Percentiles rank a stretch among this genome's conserved stretches.
These are phyloP conservation scores for Castanospermum australe DNA, from an alignment of 306 rosid species.

Conservation along the genomic window DNA sequence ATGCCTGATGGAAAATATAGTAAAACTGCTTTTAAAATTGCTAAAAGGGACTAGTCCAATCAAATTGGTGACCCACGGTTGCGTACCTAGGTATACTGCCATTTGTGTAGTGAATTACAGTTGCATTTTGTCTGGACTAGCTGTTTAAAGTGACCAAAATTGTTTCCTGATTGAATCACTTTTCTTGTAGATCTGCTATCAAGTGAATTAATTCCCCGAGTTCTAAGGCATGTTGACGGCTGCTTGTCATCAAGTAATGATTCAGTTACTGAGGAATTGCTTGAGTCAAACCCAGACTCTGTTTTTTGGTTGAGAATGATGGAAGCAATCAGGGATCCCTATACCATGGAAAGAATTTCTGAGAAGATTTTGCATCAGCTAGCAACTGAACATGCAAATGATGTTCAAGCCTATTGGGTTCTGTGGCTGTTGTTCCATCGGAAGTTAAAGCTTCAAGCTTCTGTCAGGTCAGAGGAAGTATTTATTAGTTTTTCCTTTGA, in stretches of 20 bases:
- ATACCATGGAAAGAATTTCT: conserved; percentile 71
- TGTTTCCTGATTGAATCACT: conserved; percentile 31
- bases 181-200: conserved; percentile 64
- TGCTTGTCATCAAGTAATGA: conserved; percentile 42
- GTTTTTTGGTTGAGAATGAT: conserved; percentile 77
- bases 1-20: conserved; percentile 5
- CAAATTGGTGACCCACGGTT: conserved; percentile 8
- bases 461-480: conserved; percentile 64
- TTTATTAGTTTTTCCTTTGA: background rate
- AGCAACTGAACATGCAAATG: conserved; percentile 57
- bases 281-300: conserved; percentile 51
- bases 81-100: background rate
- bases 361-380: conserved; percentile 81
- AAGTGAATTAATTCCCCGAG: conserved; percentile 55
- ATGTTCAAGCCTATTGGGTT: conserved; percentile 85
- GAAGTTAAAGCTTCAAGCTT: conserved; percentile 40
- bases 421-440: conserved; percentile 80
- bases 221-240: conserved; percentile 56
- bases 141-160: conserved; percentile 3
- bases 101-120: conserved; percentile 10
- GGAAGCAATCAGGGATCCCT: conserved; percentile 69
- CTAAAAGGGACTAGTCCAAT: conserved; percentile 4
- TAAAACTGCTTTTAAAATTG: conserved; percentile 2
- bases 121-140: background rate
- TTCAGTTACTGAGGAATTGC: conserved; percentile 38